Percentiles rank a stretch among this genome's conserved stretches.
phyloP scores from a whole-genome alignment of 495 filamentous ascomycete species.

The Xylaria bambusicola region DNA sequence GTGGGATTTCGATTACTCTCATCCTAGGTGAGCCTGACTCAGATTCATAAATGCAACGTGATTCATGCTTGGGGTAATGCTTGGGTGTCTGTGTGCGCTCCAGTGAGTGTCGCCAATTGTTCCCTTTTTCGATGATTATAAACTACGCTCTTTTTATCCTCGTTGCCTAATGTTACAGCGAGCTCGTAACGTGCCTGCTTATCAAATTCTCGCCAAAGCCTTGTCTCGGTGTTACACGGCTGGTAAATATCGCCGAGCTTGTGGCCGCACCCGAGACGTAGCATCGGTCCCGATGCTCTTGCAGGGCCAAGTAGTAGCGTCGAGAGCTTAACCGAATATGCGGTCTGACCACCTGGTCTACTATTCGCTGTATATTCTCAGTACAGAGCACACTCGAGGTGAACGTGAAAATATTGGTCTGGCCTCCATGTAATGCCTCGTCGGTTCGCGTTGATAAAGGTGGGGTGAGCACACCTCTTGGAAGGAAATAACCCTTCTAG shows the following conservation, averaged over 20 bases:
- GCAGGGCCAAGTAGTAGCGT: background rate
- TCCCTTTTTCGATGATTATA: background rate
- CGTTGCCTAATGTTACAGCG: constrained; percentile 10
- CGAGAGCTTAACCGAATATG: background rate
- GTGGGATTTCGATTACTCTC: background rate
- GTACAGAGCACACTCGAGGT: background rate
- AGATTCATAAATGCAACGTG: background rate
- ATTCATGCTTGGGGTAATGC: background rate
- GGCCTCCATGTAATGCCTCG: background rate
- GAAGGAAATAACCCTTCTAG: background rate
- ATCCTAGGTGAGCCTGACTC: background rate
- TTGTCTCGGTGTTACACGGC: constrained; percentile 8
- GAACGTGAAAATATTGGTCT: background rate
- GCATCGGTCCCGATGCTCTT: background rate
- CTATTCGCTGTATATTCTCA: background rate
- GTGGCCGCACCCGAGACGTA: background rate
- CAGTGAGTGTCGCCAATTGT: background rate
- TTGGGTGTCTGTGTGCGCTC: background rate
- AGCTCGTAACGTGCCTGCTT: constrained; percentile 1
- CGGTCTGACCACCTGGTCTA: constrained; percentile 10
- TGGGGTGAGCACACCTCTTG: background rate
- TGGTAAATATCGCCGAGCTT: constrained; percentile 8
- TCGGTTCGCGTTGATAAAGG: background rate
- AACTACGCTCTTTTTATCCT: background rate
- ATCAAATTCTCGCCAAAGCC: constrained; percentile 17